These are phyloP conservation scores for Xylaria sp. DNA, from an alignment of 2,329 filamentous ascomycete species.

Conservation along the genomic window DNA sequence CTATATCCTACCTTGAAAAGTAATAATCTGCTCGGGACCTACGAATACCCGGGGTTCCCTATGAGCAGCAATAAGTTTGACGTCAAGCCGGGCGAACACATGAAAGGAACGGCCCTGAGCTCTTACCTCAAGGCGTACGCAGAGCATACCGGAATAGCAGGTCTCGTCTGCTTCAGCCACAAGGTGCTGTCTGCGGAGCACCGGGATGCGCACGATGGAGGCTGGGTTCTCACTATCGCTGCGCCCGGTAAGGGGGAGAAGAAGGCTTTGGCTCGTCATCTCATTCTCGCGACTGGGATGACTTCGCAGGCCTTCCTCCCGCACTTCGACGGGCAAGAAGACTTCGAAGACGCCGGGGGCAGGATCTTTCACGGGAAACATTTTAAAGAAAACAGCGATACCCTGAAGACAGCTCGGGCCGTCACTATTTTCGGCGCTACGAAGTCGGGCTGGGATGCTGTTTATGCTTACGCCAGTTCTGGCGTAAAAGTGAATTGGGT, in stretches of 20 bases:
- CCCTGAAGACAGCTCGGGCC: conserved; percentile 50
- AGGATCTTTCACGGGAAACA: conserved; percentile 67
- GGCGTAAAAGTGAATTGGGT: conserved; percentile 66
- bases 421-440: conserved; percentile 66
- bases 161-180: conserved; percentile 61
- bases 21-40: conserved; percentile 78
- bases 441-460: conserved; percentile 72
- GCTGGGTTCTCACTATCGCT: conserved; percentile 45
- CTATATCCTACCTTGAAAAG: conserved; percentile 75
- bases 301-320: conserved; percentile 67
- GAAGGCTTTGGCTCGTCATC: conserved; percentile 53
- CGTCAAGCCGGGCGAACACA: conserved; percentile 62
- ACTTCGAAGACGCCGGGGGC: conserved; percentile 53
- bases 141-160: conserved; percentile 61
- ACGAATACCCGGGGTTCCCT: conserved; percentile 78
- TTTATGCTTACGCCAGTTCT: conserved; percentile 64
- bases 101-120: conserved; percentile 65
- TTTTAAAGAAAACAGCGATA: conserved; percentile 51
- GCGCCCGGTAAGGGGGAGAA: conserved; percentile 31
- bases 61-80: conserved; percentile 65
- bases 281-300: conserved; percentile 70
- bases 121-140: conserved; percentile 66
- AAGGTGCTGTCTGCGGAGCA: conserved; percentile 62
- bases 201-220: conserved; percentile 52
- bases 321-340: conserved; percentile 57